These are phyloP conservation scores for Hortaea sp. DNA, from an alignment of 2,329 filamentous ascomycete species.

Conservation along the genomic window DNA sequence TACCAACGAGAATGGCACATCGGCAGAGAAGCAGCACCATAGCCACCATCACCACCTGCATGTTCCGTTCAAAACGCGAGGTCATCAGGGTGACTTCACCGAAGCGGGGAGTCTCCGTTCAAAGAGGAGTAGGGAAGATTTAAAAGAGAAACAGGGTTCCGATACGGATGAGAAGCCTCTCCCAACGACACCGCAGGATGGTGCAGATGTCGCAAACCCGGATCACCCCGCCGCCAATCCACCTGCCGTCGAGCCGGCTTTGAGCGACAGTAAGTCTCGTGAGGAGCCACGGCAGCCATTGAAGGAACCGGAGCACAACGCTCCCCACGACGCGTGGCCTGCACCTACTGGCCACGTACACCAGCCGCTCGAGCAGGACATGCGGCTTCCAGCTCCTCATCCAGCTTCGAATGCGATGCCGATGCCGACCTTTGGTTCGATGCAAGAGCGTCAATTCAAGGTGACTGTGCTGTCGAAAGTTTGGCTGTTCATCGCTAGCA, in stretches of 20 bases:
- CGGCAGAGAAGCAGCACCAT: slow-evolving; percentile 26
- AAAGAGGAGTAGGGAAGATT: slow-evolving; percentile 7
- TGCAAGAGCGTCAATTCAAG: slow-evolving; percentile 45
- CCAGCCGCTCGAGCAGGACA: slow-evolving; percentile 35
- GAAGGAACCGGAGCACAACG: slow-evolving; percentile 28
- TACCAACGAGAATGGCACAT: slow-evolving; percentile 49
- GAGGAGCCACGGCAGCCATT: slow-evolving; percentile 7
- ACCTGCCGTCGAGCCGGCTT: background rate
- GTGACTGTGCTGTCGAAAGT: slow-evolving; percentile 59
- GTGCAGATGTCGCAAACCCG: slow-evolving; percentile 1
- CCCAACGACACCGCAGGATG: slow-evolving; percentile 1
- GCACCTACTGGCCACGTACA: slow-evolving; percentile 29
- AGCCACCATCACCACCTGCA: slow-evolving; percentile 26
- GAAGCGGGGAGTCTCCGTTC: slow-evolving; percentile 3
- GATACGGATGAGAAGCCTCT: background rate
- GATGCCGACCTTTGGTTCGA: slow-evolving; percentile 40
- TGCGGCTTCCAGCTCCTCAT: slow-evolving; percentile 32
- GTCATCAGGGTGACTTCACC: slow-evolving; percentile 9
- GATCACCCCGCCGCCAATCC: slow-evolving; percentile 1
- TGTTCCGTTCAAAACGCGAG: slow-evolving; percentile 17
- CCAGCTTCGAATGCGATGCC: slow-evolving; percentile 25
- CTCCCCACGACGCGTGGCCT: slow-evolving; percentile 24
- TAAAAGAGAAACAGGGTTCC: slow-evolving; percentile 4
- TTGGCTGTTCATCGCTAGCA: slow-evolving; percentile 81
- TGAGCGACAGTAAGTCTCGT: background rate